These are phyloP conservation scores for Elsinoe perseae DNA, from an alignment of 2,329 filamentous ascomycete species.

Conservation along the genomic window DNA sequence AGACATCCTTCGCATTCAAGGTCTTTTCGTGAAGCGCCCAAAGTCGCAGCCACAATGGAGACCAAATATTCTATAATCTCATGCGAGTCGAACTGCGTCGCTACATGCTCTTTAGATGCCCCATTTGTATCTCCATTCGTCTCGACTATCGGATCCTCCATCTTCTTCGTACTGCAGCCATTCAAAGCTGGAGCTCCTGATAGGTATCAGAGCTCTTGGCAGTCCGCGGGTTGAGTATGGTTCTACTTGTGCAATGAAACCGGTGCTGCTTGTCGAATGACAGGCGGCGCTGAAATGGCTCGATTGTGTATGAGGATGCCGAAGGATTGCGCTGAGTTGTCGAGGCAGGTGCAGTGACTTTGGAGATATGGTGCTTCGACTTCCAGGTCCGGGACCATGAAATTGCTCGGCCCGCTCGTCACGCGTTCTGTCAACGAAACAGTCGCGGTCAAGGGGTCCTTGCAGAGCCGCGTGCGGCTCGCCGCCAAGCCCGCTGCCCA, in stretches of 20 bases:
- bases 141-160: conserved; percentile 33
- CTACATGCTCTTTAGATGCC: conserved; percentile 23
- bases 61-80: conserved; percentile 42
- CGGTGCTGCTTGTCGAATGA: too few relatives aligned
- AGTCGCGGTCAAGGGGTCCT: background rate
- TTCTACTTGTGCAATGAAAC: too few relatives aligned
- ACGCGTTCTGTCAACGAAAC: background rate
- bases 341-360: background rate
- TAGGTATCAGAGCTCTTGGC: conserved; percentile 6
- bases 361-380: background rate
- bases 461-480: background rate
- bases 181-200: conserved; percentile 4
- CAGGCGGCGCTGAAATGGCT: too few relatives aligned
- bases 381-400: background rate
- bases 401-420: conserved; percentile 7
- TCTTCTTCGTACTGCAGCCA: conserved; percentile 19
- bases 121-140: conserved; percentile 30
- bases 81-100: conserved; percentile 37
- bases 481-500: too few relatives aligned
- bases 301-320: background rate
- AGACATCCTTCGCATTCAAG: conserved; percentile 75
- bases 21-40: conserved; percentile 57
- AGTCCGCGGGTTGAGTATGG: background rate
- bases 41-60: conserved; percentile 41
- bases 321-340: background rate